Base-by-base conservation (phyloP, 495 filamentous ascomycete genomes). In the Collariella sp. region DNA sequence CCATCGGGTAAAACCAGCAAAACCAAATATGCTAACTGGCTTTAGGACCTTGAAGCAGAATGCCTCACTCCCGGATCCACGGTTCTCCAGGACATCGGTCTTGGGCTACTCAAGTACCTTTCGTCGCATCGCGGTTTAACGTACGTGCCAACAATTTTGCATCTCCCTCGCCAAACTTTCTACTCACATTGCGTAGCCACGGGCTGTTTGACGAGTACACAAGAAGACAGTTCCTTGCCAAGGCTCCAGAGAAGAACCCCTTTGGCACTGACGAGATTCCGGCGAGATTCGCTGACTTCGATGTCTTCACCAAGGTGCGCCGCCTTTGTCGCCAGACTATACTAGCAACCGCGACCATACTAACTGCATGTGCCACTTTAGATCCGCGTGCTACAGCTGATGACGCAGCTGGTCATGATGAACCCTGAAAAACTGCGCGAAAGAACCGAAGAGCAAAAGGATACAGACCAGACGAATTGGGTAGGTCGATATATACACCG, bases 161-260 rank as follows among this genome's bases (percentile, higher is more conserved):
- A 15, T 19, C 45, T 24, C 55, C 41, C 29, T 36, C 44, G 20
- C 26, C 48, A 9, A 33, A 34, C 55, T 31, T 52, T 40, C 40
- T 57, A 52, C 38, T 67, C 49, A 66, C 34, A 4, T 31, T 31
- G 22, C 26, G 4, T 58, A 96, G 91, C 3, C 83, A 76, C 22
- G 91, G 91, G 7, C 81, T 91, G 43, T 97, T 97, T 59, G 89
- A 97, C 66, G 90, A 97, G 65, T 95, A 96, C 56, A 88, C 91
- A 43, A 83, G 89, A 58, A 83, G 89, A 48, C 91, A 96, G 70
- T 98, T 89, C 70, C 71, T 87, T 59, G 83, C 83, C 24, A 95
- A 90, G 72, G 86, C 88, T 3, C 85, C 89, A 24, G 58, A 79
- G 12, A 76, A 80, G 23, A 96, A 97, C 61, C 91, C 91, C 2